Evolutionary conservation across 768 basidiomycete species (phyloP).

Genomic region (Hygrophoropsis aurantiaca): DNA sequence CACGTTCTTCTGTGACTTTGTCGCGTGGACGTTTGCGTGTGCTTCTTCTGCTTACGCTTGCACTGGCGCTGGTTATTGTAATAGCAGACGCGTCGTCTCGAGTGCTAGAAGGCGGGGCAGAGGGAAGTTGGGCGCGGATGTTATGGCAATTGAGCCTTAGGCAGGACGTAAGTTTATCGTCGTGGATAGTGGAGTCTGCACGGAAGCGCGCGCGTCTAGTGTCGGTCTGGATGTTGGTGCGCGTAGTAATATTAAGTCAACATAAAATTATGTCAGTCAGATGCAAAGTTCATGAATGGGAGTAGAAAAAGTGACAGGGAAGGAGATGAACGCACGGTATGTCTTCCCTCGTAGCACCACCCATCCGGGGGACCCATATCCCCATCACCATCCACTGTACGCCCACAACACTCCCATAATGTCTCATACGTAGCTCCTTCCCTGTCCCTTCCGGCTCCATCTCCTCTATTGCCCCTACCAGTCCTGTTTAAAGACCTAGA

Average conservation of each 20-base stretch:
- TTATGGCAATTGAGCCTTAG: conserved; percentile 53
- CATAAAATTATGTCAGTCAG: not conserved
- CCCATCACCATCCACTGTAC: conserved; percentile 71
- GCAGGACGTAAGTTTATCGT: conserved; percentile 72
- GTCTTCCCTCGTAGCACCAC: conserved; percentile 84
- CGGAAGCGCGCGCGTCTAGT: conserved; percentile 75
- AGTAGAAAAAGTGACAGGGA: not conserved
- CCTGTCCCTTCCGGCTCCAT: conserved; percentile 40
- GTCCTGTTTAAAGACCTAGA: too few species aligned
- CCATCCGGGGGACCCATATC: conserved; percentile 84
- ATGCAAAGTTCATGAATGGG: not conserved
- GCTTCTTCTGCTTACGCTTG: conserved; percentile 9
- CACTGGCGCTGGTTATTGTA: conserved; percentile 20
- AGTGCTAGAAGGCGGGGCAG: not conserved
- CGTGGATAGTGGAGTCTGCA: conserved; percentile 61
- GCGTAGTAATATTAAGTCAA: too few species aligned
- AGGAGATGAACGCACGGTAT: conserved; percentile 55
- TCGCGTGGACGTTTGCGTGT: conserved; percentile 24
- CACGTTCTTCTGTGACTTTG: conserved; percentile 17
- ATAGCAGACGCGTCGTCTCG: conserved; percentile 14
- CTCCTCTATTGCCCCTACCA: conserved; percentile 20
- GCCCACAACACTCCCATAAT: conserved; percentile 72
- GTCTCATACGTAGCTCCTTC: conserved; percentile 45
- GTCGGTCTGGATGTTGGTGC: conserved; percentile 57
- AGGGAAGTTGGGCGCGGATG: conserved; percentile 22